phyloP scores from a whole-genome alignment of 2,329 filamentous ascomycete genomes.

The Paecilomyces sp. region DNA sequence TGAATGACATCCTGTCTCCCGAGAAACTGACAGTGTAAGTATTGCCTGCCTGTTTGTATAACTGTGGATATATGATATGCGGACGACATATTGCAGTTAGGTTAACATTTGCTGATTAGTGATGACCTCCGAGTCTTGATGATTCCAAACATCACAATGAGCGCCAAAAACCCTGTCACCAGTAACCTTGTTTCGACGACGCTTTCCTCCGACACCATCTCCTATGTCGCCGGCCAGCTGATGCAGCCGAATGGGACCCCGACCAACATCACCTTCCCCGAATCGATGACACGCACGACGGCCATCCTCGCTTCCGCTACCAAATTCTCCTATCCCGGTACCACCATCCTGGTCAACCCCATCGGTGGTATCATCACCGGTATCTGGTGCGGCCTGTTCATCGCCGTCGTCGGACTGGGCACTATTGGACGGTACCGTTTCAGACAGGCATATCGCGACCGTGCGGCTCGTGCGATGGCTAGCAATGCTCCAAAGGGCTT shows the following conservation, averaged over 20 bases:
- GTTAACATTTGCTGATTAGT: conserved; percentile 1
- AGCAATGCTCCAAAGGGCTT: not conserved
- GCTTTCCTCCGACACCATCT: conserved; percentile 26
- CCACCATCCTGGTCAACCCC: conserved; percentile 21
- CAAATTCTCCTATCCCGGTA: conserved; percentile 25
- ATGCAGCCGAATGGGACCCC: conserved; percentile 11
- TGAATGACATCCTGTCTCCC: conserved; percentile 17
- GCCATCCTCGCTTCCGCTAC: conserved; percentile 15
- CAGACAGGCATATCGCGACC: conserved; percentile 23
- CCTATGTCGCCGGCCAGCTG: conserved; percentile 28
- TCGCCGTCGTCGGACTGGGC: conserved; percentile 24
- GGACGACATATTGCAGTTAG: not conserved
- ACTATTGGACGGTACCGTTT: conserved; percentile 24
- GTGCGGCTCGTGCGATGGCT: conserved; percentile 6
- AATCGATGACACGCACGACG: conserved; percentile 12
- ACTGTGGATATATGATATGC: not conserved
- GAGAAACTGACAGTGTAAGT: conserved; percentile 21
- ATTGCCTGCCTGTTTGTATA: not conserved
- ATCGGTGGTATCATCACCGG: conserved; percentile 24
- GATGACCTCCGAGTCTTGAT: conserved; percentile 23
- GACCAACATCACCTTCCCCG: conserved; percentile 16
- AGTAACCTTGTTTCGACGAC: conserved; percentile 13
- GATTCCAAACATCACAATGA: conserved; percentile 25
- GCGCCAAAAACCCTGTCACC: conserved; percentile 13
- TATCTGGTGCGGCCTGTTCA: conserved; percentile 23